A percentile compares a stretch with the other conserved stretches of the same genome.
These are phyloP conservation scores for Trichaptum fuscoviolaceum DNA, from an alignment of 768 basidiomycete genomes.

Conservation along the genomic window DNA sequence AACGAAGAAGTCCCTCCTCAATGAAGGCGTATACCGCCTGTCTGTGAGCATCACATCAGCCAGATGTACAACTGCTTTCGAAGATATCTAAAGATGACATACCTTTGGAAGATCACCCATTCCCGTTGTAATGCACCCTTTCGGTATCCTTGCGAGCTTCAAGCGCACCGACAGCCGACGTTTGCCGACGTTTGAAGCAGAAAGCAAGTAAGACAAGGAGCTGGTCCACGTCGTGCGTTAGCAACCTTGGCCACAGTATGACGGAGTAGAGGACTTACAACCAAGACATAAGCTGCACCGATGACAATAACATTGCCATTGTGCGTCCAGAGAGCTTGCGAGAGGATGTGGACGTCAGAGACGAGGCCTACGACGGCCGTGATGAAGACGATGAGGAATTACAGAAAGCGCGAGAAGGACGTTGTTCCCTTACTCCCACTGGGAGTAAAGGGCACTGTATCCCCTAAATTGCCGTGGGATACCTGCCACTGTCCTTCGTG, in stretches of 20 bases:
- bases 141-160: conserved; percentile 63
- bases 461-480: no score
- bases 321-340: conserved; percentile 63
- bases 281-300: conserved; percentile 61
- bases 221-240: conserved; percentile 25
- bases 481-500: no score
- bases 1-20: conserved; percentile 66
- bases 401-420: not conserved
- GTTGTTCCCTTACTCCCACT: no score
- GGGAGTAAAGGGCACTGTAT: no score
- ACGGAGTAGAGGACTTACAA: conserved; percentile 40
- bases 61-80: not conserved
- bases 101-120: conserved; percentile 60
- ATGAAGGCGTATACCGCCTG: conserved; percentile 66
- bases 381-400: conserved; percentile 19
- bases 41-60: not conserved
- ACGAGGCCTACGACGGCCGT: conserved; percentile 43
- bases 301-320: conserved; percentile 70
- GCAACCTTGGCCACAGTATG: not conserved
- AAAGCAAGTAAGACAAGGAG: conserved; percentile 52
- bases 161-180: conserved; percentile 62
- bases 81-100: conserved; percentile 12
- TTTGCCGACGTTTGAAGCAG: conserved; percentile 66
- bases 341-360: conserved; percentile 60
- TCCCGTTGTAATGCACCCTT: conserved; percentile 46